These are phyloP conservation scores for Cutaneotrichosporon sp. DNA, from an alignment of 1,284 basidiomycete species.

Conservation along the genomic window DNA sequence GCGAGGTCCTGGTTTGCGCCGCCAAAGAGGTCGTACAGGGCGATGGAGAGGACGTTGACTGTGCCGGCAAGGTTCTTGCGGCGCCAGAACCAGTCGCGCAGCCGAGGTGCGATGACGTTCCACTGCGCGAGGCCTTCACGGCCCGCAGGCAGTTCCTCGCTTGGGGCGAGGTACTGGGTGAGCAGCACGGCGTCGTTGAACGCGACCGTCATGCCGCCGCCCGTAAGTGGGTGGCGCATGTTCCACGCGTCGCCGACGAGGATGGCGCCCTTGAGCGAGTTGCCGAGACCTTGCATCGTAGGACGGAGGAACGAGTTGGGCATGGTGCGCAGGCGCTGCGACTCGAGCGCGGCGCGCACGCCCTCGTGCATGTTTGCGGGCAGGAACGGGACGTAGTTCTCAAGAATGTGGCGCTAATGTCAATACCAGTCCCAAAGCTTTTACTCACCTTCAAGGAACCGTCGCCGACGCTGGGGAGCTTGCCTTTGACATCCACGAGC, in stretches of 20 bases:
- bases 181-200: conserved; percentile 76
- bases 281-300: conserved; percentile 63
- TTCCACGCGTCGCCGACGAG: conserved; percentile 96
- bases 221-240: conserved; percentile 97
- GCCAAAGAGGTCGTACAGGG: conserved; percentile 80
- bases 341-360: conserved; percentile 59
- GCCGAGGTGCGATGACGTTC: conserved; percentile 56
- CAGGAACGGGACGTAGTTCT: conserved; percentile 70
- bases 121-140: conserved; percentile 55
- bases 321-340: conserved; percentile 79
- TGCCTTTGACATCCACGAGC: conserved; percentile 83
- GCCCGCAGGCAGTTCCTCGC: conserved; percentile 27
- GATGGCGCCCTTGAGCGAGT: conserved; percentile 61
- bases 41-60: conserved; percentile 84
- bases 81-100: conserved; percentile 75
- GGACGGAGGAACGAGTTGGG: conserved; percentile 92
- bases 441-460: conserved; percentile 59
- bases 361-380: conserved; percentile 63
- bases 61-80: conserved; percentile 75
- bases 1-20: conserved; percentile 66
- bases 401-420: conserved; percentile 61
- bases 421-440: neutral
- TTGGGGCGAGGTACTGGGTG: conserved; percentile 56
- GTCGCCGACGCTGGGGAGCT: conserved; percentile 65
- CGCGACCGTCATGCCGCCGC: conserved; percentile 94